These are phyloP conservation scores for Aspergillus alliaceus DNA, from an alignment of 2,329 filamentous ascomycete species.

Conservation along the genomic window DNA sequence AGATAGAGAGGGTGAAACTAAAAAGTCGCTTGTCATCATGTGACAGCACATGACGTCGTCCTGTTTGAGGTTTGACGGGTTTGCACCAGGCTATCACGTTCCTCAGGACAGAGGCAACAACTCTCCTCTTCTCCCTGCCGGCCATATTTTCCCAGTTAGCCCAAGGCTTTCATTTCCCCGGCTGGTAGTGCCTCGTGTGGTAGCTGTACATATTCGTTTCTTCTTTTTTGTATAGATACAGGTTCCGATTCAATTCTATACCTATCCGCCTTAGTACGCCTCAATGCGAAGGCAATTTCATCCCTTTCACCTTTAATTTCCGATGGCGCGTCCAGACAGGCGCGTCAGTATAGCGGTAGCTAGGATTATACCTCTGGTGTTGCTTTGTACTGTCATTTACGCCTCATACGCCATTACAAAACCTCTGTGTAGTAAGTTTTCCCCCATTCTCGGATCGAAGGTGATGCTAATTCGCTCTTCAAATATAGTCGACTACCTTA, in stretches of 20 bases:
- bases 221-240: constrained; percentile 13
- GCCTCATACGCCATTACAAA: constrained; percentile 70
- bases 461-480: not conserved
- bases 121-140: not conserved
- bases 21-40: not conserved
- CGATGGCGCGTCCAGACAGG: constrained; percentile 38
- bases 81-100: constrained; percentile 13
- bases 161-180: not conserved
- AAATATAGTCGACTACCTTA: constrained; percentile 67
- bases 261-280: constrained; percentile 2
- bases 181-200: not conserved
- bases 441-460: not conserved
- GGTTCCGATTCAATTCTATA: constrained; percentile 3
- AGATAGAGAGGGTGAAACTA: not conserved
- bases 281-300: constrained; percentile 14
- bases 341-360: constrained; percentile 60
- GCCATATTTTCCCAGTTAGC: not conserved
- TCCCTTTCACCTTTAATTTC: constrained; percentile 19
- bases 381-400: constrained; percentile 67
- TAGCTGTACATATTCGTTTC: constrained; percentile 4
- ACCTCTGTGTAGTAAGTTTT: constrained; percentile 63
- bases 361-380: constrained; percentile 67
- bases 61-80: constrained; percentile 10
- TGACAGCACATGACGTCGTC: constrained; percentile 7
- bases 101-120: constrained; percentile 4